Evolutionary conservation across 2,329 filamentous ascomycete genomes (phyloP), one percentile per base, ranked within the genome.

Genomic region (Hypoxylon sp.): DNA sequence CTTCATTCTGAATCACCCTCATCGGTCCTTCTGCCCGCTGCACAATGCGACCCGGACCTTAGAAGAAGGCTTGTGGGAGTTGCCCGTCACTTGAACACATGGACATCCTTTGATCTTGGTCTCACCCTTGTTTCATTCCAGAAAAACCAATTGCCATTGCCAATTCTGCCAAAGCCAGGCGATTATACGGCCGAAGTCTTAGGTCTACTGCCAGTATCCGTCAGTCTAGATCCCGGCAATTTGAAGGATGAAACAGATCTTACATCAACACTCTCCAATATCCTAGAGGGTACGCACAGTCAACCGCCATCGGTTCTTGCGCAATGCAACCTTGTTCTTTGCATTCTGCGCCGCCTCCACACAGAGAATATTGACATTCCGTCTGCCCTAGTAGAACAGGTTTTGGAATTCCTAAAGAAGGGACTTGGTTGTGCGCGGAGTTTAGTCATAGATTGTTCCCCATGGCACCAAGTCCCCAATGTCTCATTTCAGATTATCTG

Each of bases 271-370:
- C 48, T 52, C 8, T 31, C 29, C 29, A 52, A 52, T 11, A 35
- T 35, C n/a, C 29, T 52, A 13, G n/a, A 31, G n/a, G 29, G 48
- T 3, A 52, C 29, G 2, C 48, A 52, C 14, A 52, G 24, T 11
- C 26, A 52, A 31, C 48, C 48, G 29, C 48, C 48, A 5, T 52
- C 48, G 29, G 48, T 52, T 52, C 24, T 52, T 31, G 48, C 48
- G 5, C 48, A 52, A 17, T 52, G 48, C n/a, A 52, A 52, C 11
- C 24, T 35, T 17, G 48, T 52, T 2, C 29, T 52, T 35, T 31
- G 26, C 17, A 52, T 52, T 5, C 14, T 52, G 5, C 48, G 48
- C 2, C 48, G 29, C n/a, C 35, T 52, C 5, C 48, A 52, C 35
- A 52, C 48, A 6, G 24, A 52, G 17, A 52, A 35, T 17, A 31